These are phyloP conservation scores for Coemansia sp. DNA, from an alignment of 192 early-diverging fungal genomes.

Conservation along the genomic window DNA sequence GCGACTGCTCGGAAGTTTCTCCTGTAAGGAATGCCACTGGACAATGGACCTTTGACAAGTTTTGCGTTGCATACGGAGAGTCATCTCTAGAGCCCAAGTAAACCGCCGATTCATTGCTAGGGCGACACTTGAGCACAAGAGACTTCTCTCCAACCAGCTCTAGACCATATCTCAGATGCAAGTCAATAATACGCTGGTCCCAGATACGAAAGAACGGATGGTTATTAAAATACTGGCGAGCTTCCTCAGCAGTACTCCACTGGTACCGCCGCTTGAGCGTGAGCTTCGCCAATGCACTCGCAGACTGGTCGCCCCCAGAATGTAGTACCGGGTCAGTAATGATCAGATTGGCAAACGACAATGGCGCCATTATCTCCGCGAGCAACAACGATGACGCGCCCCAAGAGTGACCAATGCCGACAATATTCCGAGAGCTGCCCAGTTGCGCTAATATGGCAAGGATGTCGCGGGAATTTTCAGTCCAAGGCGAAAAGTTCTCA, in stretches of 20 bases:
- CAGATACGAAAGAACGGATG: constrained; percentile 34
- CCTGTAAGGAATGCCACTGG: constrained; percentile 40
- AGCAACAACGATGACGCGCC: constrained; percentile 44
- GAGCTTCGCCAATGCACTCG: neutral
- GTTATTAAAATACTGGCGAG: constrained; percentile 31
- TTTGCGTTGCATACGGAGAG: constrained; percentile 12
- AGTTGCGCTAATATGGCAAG: constrained; percentile 36
- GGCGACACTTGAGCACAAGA: constrained; percentile 41
- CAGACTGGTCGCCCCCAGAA: neutral
- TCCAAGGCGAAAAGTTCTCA: constrained; percentile 33
- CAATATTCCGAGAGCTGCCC: neutral
- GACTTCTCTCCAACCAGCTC: neutral
- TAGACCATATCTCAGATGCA: constrained; percentile 33
- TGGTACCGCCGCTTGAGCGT: constrained; percentile 20
- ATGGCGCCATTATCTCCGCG: constrained; percentile 29
- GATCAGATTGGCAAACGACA: constrained; percentile 27
- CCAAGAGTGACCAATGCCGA: constrained; percentile 54
- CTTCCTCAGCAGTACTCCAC: constrained; percentile 16
- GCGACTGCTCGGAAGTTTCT: constrained; percentile 18
- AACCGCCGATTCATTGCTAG: constrained; percentile 29
- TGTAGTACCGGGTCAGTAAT: constrained; percentile 40
- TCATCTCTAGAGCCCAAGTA: constrained; percentile 20
- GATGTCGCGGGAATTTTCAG: constrained; percentile 36
- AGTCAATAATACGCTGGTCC: constrained; percentile 32
- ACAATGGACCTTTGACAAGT: constrained; percentile 24